Evolutionary conservation across 148 eudicot species (phyloP).

Genomic region (Rhododendron molle): DNA sequence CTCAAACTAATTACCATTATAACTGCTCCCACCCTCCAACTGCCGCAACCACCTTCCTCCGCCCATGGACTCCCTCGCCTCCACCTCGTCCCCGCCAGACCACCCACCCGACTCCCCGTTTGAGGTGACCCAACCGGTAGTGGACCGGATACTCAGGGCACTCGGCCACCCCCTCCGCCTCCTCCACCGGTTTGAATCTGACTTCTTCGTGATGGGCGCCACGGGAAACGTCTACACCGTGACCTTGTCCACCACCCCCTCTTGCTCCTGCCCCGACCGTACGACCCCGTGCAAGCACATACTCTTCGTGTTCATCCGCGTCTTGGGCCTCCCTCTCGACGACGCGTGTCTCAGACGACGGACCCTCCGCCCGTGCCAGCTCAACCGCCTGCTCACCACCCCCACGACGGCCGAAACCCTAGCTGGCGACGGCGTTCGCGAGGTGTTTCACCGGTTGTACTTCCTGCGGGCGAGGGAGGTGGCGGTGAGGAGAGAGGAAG

Average conservation of each 20-base stretch:
- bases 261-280: slow-evolving; percentile 86
- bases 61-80: slow-evolving; percentile 46
- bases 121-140: slow-evolving; percentile 41
- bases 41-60: not conserved
- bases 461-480: slow-evolving; percentile 15
- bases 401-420: slow-evolving; percentile 41
- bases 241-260: slow-evolving; percentile 41
- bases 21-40: not conserved
- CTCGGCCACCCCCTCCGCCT: slow-evolving; percentile 62
- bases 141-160: slow-evolving; percentile 63
- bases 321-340: slow-evolving; percentile 41
- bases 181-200: slow-evolving; percentile 67
- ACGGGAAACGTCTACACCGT: slow-evolving; percentile 83
- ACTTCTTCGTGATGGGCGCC: slow-evolving; percentile 71
- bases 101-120: slow-evolving; percentile 20
- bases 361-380: slow-evolving; percentile 57
- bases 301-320: slow-evolving; percentile 57
- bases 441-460: slow-evolving; percentile 59
- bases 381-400: slow-evolving; percentile 42
- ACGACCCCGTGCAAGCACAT: slow-evolving; percentile 81
- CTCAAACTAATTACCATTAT: not conserved
- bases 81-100: slow-evolving; percentile 30
- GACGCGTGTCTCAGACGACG: slow-evolving; percentile 51
- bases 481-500: not conserved
- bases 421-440: slow-evolving; percentile 41